Evolutionary conservation across 805 yeast genomes (phyloP).

Genomic region (Monosporozyma aerobia): DNA sequence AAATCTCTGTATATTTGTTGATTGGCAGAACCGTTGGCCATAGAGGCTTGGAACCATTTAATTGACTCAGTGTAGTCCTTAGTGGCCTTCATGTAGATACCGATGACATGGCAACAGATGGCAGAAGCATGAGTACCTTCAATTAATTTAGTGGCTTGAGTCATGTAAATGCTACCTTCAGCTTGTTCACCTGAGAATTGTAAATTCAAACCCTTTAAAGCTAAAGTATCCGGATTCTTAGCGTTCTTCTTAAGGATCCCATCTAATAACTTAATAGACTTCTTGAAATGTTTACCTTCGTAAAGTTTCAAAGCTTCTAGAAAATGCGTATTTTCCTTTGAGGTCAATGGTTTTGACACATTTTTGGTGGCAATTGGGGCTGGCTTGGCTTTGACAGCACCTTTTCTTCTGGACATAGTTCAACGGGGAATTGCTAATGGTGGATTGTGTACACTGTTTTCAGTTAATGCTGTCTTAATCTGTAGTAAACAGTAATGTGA

Average conservation of each 20-base stretch:
- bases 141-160: conserved; percentile 52
- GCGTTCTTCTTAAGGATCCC: conserved; percentile 66
- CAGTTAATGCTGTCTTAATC: not conserved
- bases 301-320: conserved; percentile 74
- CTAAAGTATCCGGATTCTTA: conserved; percentile 68
- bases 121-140: conserved; percentile 41
- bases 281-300: conserved; percentile 80
- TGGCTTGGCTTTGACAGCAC: conserved; percentile 8
- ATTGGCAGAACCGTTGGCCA: conserved; percentile 71
- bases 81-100: conserved; percentile 66
- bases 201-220: conserved; percentile 72
- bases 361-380: conserved; percentile 16
- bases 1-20: conserved; percentile 74
- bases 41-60: conserved; percentile 64
- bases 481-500: not conserved
- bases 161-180: conserved; percentile 56
- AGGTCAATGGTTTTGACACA: not conserved
- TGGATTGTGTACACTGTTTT: not conserved
- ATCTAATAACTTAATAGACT: conserved; percentile 71
- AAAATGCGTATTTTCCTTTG: conserved; percentile 67
- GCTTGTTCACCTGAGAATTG: conserved; percentile 46
- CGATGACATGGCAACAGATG: conserved; percentile 76
- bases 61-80: conserved; percentile 69
- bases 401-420: conserved; percentile 20
- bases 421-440: not conserved